Evolutionary conservation across 805 yeast species (phyloP).

Genomic region (Metschnikowia anglica): DNA sequence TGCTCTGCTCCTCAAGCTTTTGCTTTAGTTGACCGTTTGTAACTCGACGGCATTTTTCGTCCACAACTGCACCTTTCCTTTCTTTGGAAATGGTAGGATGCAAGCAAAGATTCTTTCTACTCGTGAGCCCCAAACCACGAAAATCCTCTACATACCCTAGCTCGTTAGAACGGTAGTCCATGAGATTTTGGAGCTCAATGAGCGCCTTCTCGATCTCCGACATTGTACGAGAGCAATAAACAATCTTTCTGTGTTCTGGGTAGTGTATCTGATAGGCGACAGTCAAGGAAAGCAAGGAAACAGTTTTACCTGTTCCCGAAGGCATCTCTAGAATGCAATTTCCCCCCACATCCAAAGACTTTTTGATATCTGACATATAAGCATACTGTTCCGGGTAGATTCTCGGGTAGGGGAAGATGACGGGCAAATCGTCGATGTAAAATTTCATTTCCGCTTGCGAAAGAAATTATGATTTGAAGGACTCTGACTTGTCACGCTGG

Average conservation of each 20-base stretch:
- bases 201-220: conserved; percentile 97
- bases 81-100: conserved; percentile 88
- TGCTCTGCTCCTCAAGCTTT: conserved; percentile 48
- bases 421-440: conserved; percentile 93
- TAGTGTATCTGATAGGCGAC: conserved; percentile 95
- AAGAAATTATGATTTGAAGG: too few species aligned
- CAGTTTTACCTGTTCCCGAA: conserved; percentile 98
- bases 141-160: conserved; percentile 87
- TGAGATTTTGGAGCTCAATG: conserved; percentile 82
- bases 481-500: not conserved
- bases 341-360: conserved; percentile 93
- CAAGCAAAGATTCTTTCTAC: conserved; percentile 90
- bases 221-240: conserved; percentile 99
- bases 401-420: conserved; percentile 91
- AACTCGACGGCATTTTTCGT: conserved; percentile 92
- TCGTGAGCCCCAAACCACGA: conserved; percentile 89
- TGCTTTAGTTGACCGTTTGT: conserved; percentile 86
- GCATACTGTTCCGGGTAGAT: conserved; percentile 98
- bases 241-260: conserved; percentile 90
- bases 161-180: conserved; percentile 82
- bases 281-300: conserved; percentile 84
- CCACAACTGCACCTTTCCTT: conserved; percentile 87
- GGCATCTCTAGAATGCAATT: conserved; percentile 98
- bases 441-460: too few species aligned
- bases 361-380: conserved; percentile 94